phyloP scores from a whole-genome alignment of 805 yeast genomes.

The Ascoidea rubescens region DNA sequence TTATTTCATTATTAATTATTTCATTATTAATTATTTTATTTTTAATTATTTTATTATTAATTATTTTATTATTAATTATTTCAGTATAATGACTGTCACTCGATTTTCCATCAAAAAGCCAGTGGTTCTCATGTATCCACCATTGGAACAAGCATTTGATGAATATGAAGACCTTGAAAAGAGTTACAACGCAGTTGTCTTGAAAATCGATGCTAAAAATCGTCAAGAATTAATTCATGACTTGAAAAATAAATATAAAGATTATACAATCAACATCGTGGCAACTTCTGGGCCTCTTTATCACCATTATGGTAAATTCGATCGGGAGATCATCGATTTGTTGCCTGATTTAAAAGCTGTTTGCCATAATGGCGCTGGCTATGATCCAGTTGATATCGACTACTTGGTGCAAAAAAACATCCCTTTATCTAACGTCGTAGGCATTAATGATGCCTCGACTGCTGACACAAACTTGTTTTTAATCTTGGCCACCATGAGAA shows the following conservation, averaged over 20 bases:
- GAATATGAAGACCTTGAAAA: not conserved
- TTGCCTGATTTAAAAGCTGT: conserved; percentile 9
- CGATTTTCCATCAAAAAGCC: not conserved
- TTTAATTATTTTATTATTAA: too few species aligned
- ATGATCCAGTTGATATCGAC: conserved; percentile 34
- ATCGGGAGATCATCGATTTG: conserved; percentile 5
- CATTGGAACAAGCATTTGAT: not conserved
- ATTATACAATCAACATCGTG: too few species aligned
- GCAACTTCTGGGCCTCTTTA: not conserved
- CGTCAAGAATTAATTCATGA: conserved; percentile 56
- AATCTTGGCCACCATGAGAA: conserved; percentile 36
- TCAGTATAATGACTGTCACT: too few species aligned
- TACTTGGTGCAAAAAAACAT: conserved; percentile 26
- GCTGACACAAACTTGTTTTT: conserved; percentile 43
- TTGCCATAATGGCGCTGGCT: conserved; percentile 32
- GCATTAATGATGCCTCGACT: conserved; percentile 38
- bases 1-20: too few species aligned
- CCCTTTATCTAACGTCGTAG: conserved; percentile 39
- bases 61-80: too few species aligned
- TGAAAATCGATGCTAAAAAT: conserved; percentile 14
- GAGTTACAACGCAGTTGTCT: not conserved
- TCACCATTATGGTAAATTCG: conserved; percentile 1
- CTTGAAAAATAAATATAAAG: conserved; percentile 35
- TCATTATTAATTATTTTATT: too few species aligned
- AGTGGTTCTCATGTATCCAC: not conserved